Percentiles rank a stretch among this genome's conserved stretches.
Evolutionary conservation across 1,139 yeast species (phyloP).

Genomic region (Saccharomyces pastorianus): DNA sequence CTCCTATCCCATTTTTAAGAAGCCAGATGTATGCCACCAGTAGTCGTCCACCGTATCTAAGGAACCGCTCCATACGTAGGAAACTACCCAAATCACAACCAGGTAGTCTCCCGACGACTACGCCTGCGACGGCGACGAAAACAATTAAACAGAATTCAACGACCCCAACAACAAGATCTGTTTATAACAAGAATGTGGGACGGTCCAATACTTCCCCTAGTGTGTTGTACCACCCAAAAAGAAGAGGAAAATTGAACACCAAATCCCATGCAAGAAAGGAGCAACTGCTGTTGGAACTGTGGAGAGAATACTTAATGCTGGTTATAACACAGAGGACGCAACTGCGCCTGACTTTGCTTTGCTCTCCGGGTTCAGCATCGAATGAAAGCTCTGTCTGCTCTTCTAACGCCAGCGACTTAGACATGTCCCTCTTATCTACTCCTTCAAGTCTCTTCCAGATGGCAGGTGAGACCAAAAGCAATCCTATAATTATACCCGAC

Average conservation of each 20-base stretch:
- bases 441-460: not conserved
- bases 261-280: not conserved
- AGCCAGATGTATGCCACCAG: not conserved
- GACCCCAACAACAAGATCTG: not conserved
- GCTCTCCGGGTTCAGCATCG: conserved; percentile 1
- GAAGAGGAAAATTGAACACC: not conserved
- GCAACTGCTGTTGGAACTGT: conserved; percentile 11
- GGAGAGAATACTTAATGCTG: conserved; percentile 27
- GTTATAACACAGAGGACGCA: conserved; percentile 25
- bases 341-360: conserved; percentile 21
- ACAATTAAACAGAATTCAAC: not conserved
- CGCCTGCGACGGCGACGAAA: not conserved
- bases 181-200: not conserved
- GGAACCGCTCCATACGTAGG: not conserved
- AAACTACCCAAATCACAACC: not conserved
- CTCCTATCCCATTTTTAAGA: not conserved
- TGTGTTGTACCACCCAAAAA: conserved; percentile 1
- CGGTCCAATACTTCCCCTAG: conserved; percentile 4
- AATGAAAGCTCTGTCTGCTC: not conserved
- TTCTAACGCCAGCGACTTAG: conserved; percentile 2
- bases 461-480: not conserved
- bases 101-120: not conserved
- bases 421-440: not conserved
- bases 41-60: not conserved
- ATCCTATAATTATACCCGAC: not conserved